Percentiles rank a stretch among this genome's conserved stretches.
Evolutionary conservation across 306 rosid genomes (phyloP).

Genomic region (Quercus mongolica): DNA sequence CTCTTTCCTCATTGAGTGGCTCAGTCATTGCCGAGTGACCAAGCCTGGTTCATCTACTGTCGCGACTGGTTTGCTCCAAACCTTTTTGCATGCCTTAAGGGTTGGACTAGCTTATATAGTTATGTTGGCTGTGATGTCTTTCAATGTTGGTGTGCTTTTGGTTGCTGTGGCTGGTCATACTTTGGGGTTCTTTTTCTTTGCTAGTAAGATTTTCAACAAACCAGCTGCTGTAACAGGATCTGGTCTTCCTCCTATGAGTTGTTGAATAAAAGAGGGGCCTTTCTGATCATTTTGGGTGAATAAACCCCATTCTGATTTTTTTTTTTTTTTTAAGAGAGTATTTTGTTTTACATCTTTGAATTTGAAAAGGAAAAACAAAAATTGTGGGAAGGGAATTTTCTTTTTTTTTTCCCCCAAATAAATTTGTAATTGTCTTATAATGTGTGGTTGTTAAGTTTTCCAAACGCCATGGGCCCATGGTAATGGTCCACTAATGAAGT

Average conservation of each 20-base stretch:
- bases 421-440: too few species aligned
- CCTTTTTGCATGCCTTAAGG: conserved; percentile 45
- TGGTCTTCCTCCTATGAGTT: conserved; percentile 52
- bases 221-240: conserved; percentile 4
- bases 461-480: neutral
- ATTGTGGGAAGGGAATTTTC: too few species aligned
- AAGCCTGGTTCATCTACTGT: conserved; percentile 35
- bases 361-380: too few species aligned
- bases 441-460: neutral
- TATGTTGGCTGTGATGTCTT: conserved; percentile 87
- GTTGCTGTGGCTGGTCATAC: conserved; percentile 66
- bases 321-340: too few species aligned
- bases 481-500: neutral
- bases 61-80: conserved; percentile 45
- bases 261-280: conserved; percentile 30
- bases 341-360: too few species aligned
- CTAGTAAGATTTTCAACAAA: conserved; percentile 40
- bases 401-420: too few species aligned
- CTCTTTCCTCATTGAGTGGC: conserved; percentile 47
- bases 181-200: conserved; percentile 57
- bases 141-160: conserved; percentile 68
- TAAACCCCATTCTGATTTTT: neutral
- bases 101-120: conserved; percentile 62
- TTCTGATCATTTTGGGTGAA: neutral
- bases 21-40: conserved; percentile 43